These are phyloP conservation scores for Collybia sp. DNA, from an alignment of 768 basidiomycete species.

Conservation along the genomic window DNA sequence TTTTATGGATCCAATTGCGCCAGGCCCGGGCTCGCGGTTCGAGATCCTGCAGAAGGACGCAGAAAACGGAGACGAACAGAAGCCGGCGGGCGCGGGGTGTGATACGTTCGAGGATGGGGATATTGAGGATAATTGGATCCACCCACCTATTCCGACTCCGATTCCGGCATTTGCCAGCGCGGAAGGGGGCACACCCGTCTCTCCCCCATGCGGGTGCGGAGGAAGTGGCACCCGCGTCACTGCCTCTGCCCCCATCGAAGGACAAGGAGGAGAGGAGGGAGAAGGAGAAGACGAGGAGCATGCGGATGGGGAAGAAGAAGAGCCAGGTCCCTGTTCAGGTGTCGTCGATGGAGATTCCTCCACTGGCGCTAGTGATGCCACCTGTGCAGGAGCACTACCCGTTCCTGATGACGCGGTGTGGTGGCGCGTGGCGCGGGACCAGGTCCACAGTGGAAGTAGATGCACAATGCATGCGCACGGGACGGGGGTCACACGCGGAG, in stretches of 20 bases:
- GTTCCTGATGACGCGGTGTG: conserved; percentile 50
- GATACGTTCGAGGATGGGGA: conserved; percentile 46
- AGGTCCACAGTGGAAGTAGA: conserved; percentile 34
- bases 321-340: conserved; percentile 38
- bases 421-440: conserved; percentile 9
- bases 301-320: conserved; percentile 35
- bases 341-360: conserved; percentile 33
- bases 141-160: conserved; percentile 47
- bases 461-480: conserved; percentile 70
- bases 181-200: conserved; percentile 14
- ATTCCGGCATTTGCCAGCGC: conserved; percentile 10
- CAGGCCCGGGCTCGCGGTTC: conserved; percentile 46
- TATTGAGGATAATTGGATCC: conserved; percentile 65
- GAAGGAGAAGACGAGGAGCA: conserved; percentile 17
- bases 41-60: conserved; percentile 26
- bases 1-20: conserved; percentile 64
- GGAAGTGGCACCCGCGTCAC: conserved; percentile 4
- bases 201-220: conserved; percentile 13
- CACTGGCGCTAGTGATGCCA: conserved; percentile 13
- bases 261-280: conserved; percentile 13
- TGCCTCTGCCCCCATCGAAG: conserved; percentile 8
- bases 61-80: conserved; percentile 10
- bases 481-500: conserved; percentile 83
- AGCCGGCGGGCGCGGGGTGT: conserved; percentile 39
- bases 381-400: conserved; percentile 44